These are phyloP conservation scores for Coniochaeta pulveracea DNA, from an alignment of 2,329 filamentous ascomycete genomes.

Conservation along the genomic window DNA sequence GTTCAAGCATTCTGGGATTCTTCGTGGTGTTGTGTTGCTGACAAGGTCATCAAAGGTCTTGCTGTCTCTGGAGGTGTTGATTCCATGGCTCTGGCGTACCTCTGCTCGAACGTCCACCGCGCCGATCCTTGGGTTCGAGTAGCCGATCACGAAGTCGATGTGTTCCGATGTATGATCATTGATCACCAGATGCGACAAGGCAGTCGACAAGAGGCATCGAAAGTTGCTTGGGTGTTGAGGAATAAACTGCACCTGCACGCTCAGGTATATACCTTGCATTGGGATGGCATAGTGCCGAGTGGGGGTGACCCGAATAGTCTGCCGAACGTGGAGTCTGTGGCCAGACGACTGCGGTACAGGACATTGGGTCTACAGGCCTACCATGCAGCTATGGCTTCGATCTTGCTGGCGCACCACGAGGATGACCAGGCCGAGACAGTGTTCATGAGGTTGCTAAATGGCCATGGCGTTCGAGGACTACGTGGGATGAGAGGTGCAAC, in stretches of 20 bases:
- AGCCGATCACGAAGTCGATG: constrained; percentile 29
- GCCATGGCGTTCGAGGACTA: constrained; percentile 60
- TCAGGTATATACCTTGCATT: constrained; percentile 27
- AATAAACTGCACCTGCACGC: constrained; percentile 20
- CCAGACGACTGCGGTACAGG: constrained; percentile 64
- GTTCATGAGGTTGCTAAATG: constrained; percentile 61
- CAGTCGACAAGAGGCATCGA: constrained; percentile 38
- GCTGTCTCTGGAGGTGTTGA: constrained; percentile 90
- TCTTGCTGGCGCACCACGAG: constrained; percentile 76
- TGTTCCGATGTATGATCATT: constrained; percentile 37
- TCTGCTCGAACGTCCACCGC: constrained; percentile 44
- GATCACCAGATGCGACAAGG: constrained; percentile 45
- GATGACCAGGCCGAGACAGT: constrained; percentile 91
- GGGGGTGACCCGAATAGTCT: constrained; percentile 25
- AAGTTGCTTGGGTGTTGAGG: constrained; percentile 27
- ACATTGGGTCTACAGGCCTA: constrained; percentile 52
- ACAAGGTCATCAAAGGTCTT: constrained; percentile 38
- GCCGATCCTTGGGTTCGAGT: constrained; percentile 23
- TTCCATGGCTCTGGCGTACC: constrained; percentile 86
- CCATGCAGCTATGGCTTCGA: constrained; percentile 34
- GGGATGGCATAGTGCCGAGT: constrained; percentile 27
- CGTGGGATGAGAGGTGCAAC: constrained; percentile 53
- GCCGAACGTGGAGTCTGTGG: constrained; percentile 64
- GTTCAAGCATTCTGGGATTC: no score
- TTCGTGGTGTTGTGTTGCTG: background rate